A percentile compares a stretch with the other conserved stretches of the same genome.
These are phyloP conservation scores for Hordeum marinum DNA, from an alignment of 176 grass and related monocot species.

Conservation along the genomic window DNA sequence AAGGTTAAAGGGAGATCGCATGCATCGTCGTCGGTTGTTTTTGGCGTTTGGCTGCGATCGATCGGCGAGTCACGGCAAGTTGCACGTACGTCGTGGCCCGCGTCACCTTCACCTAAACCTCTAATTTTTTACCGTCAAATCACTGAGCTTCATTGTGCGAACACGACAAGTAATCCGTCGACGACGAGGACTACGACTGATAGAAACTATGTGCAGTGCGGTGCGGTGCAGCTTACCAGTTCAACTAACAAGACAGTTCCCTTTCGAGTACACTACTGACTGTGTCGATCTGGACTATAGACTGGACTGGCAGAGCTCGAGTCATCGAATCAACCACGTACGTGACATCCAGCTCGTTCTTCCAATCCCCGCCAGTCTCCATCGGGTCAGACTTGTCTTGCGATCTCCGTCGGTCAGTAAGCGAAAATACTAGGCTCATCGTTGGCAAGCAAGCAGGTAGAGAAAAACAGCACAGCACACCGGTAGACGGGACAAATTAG, in stretches of 20 bases:
- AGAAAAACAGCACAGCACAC: neutral
- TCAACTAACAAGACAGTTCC: neutral
- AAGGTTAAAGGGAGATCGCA: neutral
- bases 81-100: no score
- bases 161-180: neutral
- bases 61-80: no score
- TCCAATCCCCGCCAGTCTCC: neutral
- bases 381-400: neutral
- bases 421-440: no score
- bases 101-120: conserved; percentile 15
- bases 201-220: neutral
- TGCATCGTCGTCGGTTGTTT: neutral
- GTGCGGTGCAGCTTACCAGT: neutral
- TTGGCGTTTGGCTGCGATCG: no score
- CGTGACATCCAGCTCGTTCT: neutral
- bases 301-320: conserved; percentile 9
- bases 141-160: neutral
- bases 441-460: no score
- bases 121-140: conserved; percentile 25
- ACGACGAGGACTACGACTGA: neutral
- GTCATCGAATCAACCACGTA: neutral
- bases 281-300: neutral
- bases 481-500: neutral
- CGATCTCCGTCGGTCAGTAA: neutral
- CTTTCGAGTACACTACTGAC: neutral